phyloP scores from a whole-genome alignment of 192 early-diverging fungal genomes.

The Dissophora globulifera region DNA sequence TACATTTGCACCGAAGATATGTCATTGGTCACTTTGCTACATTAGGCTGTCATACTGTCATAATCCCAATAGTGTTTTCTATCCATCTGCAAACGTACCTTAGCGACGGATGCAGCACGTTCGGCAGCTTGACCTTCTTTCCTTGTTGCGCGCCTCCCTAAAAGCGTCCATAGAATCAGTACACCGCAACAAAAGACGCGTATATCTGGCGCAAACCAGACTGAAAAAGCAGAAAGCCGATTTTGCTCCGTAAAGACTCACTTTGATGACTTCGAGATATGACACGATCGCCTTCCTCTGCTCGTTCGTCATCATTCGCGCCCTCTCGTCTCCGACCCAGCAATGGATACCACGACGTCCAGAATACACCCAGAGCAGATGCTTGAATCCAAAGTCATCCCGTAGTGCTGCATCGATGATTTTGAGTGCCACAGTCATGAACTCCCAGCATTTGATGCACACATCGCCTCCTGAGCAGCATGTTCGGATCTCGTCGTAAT shows the following conservation, averaged over 20 bases:
- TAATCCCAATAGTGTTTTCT: too few relatives aligned
- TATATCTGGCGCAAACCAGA: too few relatives aligned
- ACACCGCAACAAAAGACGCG: too few relatives aligned
- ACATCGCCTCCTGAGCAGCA: conserved; percentile 93
- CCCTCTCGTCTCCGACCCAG: conserved; percentile 95
- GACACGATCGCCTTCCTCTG: conserved; percentile 84
- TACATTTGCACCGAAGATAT: too few relatives aligned
- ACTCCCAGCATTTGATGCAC: conserved; percentile 92
- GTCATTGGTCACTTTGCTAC: too few relatives aligned
- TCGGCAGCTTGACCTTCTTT: conserved; percentile 77
- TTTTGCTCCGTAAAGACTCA: conserved; percentile 21
- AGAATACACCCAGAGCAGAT: conserved; percentile 94
- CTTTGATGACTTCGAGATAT: conserved; percentile 83
- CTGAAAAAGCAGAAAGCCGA: too few relatives aligned
- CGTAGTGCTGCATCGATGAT: conserved; percentile 80
- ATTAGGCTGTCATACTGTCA: too few relatives aligned
- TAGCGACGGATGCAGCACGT: conserved; percentile 76
- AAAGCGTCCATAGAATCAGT: neutral
- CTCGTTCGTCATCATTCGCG: conserved; percentile 79
- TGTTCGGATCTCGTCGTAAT: conserved; percentile 97
- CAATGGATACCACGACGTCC: conserved; percentile 98
- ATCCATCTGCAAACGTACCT: conserved; percentile 46
- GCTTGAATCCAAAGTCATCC: conserved; percentile 96
- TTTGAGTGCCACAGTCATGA: conserved; percentile 93
- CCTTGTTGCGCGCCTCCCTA: conserved; percentile 79